Conservation (phyloP, 2,329 filamentous ascomycete genomes). For the Knoxdaviesia capensis region DNA sequence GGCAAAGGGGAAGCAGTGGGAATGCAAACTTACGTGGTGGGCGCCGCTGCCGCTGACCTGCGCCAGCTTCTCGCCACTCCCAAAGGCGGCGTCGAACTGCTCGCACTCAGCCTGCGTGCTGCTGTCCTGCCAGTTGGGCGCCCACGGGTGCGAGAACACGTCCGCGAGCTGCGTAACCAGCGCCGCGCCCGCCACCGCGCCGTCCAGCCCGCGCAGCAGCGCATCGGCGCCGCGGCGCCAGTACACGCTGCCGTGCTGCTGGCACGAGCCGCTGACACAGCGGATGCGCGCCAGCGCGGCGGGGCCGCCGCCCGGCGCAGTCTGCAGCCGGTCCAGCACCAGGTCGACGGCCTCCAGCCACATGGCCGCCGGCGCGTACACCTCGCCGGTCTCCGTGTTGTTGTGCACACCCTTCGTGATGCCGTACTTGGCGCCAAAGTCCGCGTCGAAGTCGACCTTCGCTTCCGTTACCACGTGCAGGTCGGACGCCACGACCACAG, state of each 20-base stretch:
- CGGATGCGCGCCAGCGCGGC: conserved; percentile 50
- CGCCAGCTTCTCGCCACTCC: conserved; percentile 47
- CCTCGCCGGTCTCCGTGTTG: conserved; percentile 66
- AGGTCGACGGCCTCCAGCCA: conserved; percentile 88
- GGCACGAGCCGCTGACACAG: conserved; percentile 77
- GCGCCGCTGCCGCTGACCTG: conserved; percentile 75
- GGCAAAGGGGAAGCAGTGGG: not conserved
- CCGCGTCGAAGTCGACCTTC: conserved; percentile 88
- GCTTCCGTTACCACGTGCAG: conserved; percentile 66
- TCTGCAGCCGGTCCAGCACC: conserved; percentile 53
- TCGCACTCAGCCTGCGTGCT: conserved; percentile 89
- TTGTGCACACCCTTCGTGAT: conserved; percentile 76
- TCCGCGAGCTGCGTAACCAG: conserved; percentile 53
- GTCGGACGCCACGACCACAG: conserved; percentile 65
- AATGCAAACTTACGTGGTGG: conserved; percentile 53
- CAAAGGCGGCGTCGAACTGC: conserved; percentile 57
- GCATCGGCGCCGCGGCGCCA: conserved; percentile 56
- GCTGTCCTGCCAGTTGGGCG: conserved; percentile 95
- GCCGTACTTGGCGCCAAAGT: conserved; percentile 52
- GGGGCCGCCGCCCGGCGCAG: conserved; percentile 39
- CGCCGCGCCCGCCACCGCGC: conserved; percentile 23
- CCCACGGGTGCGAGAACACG: conserved; percentile 67
- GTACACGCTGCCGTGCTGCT: conserved; percentile 96
- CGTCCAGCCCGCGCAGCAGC: conserved; percentile 39
- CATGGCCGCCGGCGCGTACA: conserved; percentile 81